A percentile compares a stretch with the other conserved stretches of the same genome.
Evolutionary conservation across 2,329 filamentous ascomycete genomes (phyloP).

Genomic region (Epichloe coenophiala): DNA sequence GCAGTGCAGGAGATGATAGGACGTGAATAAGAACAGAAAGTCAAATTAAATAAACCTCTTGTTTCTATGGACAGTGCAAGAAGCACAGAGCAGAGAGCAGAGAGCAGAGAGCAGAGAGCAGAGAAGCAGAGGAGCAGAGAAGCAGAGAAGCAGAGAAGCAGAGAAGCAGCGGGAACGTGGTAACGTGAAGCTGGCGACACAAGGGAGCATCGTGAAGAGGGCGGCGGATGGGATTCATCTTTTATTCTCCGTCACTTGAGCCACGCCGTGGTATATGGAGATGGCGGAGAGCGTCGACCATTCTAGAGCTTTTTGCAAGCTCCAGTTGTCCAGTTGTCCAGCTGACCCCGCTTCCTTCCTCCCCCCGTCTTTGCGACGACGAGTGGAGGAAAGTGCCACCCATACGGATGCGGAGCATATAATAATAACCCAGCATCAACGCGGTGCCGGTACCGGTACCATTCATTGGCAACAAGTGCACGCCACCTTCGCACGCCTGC

Average conservation of each 20-base stretch:
- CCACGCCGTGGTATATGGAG: constrained; percentile 9
- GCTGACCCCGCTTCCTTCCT: background rate
- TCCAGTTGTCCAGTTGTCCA: constrained; percentile 1
- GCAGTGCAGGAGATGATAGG: background rate
- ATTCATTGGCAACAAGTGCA: background rate
- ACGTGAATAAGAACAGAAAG: background rate
- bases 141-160: background rate
- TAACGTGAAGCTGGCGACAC: background rate
- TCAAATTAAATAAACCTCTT: background rate
- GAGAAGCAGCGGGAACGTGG: background rate
- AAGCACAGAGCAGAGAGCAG: background rate
- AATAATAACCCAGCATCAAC: too few relatives aligned
- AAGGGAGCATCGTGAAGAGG: background rate
- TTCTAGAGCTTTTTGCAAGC: constrained; percentile 4
- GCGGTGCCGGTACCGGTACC: background rate
- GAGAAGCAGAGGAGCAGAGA: background rate
- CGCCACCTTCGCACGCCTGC: background rate
- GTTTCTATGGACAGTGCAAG: background rate
- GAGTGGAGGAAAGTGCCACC: constrained; percentile 4
- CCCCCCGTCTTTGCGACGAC: background rate
- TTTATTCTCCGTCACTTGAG: constrained; percentile 7
- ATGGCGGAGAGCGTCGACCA: constrained; percentile 3
- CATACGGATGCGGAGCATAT: background rate
- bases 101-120: background rate
- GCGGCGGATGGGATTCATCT: constrained; percentile 5